Evolutionary conservation across 495 filamentous ascomycete species (phyloP), one percentile per base, ranked within the genome.

Genomic region (Penicillium taxi): DNA sequence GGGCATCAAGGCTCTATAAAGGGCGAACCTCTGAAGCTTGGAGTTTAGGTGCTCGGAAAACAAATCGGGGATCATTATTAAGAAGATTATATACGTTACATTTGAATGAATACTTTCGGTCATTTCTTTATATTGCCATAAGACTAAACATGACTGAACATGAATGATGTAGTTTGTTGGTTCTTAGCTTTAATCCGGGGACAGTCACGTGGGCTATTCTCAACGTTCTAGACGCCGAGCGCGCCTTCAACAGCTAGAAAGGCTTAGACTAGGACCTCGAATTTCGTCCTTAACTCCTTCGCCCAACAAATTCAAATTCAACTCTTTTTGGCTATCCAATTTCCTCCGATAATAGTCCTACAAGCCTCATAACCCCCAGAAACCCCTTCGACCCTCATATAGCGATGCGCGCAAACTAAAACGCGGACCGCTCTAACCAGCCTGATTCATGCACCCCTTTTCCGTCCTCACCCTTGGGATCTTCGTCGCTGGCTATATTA

Each of bases 401-500:
- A 54, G 53, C 55, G 47, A 64, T 64, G 56, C 56, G 54, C 54
- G 57, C 52, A 43, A 57, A 45, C 48, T 56, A 45, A 58, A 48
- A 40, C 42, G 42, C 48, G 41, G 45, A 46, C 39, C 42, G 48
- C 48, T 44, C 45, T 40, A 58, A 52, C 47, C 44, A 50, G 44
- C 49, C 48, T 65, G 52, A 72, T 86, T 78, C 71, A 96, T 96
- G 88, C 86, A 94, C 86, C 84, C 87, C 58, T 94, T 96, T 67
- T 94, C 88, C 49, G 68, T 86, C 59, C 74, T 94, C 64, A 89
- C 87, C 39, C 79, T 93, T 66, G 87, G 82, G 58, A 94, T 99
- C 72, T 99, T 99, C 68, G 80, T 96, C 72, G 90, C 91, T 65
- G 91, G 91, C 63, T 99, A 99, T 72, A 96, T 86, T 59, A 96